Percentiles rank a stretch among this genome's conserved stretches.
phyloP scores from a whole-genome alignment of 805 yeast species.

The Candida quercuum region DNA sequence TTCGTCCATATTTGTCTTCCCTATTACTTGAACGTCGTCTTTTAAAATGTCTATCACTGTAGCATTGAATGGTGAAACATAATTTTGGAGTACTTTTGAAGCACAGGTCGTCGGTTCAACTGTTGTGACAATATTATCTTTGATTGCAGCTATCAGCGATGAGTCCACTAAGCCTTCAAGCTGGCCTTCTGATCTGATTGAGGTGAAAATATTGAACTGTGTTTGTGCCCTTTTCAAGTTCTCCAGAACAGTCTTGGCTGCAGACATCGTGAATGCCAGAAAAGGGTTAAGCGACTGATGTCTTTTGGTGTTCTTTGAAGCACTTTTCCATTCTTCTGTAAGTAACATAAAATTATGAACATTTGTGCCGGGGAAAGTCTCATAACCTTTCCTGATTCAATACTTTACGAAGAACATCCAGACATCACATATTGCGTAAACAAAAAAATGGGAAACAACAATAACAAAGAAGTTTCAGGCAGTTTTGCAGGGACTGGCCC shows the following conservation, averaged over 20 bases:
- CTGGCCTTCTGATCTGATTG: conserved; percentile 22
- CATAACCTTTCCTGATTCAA: no score
- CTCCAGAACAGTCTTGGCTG: conserved; percentile 5
- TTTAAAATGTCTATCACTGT: conserved; percentile 59
- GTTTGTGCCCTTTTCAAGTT: conserved; percentile 19
- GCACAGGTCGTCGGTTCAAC: conserved; percentile 74
- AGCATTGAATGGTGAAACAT: conserved; percentile 75
- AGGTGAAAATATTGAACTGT: conserved; percentile 38
- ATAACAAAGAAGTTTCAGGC: background rate
- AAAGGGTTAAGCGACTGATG: no score
- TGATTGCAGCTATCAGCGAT: conserved; percentile 41
- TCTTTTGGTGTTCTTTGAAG: no score
- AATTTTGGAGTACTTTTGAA: conserved; percentile 55
- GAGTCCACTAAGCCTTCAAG: background rate
- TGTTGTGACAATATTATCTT: conserved; percentile 75
- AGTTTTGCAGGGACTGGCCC: no score
- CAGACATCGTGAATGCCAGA: conserved; percentile 7
- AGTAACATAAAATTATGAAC: no score
- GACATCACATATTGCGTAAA: no score
- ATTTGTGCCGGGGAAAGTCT: no score
- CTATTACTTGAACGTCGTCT: conserved; percentile 51
- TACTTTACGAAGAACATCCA: no score
- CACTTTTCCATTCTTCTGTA: no score
- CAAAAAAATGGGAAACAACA: background rate
- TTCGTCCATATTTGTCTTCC: conserved; percentile 91